These are phyloP conservation scores for Melastoma candidum DNA, from an alignment of 441 rosid species.

Conservation along the genomic window DNA sequence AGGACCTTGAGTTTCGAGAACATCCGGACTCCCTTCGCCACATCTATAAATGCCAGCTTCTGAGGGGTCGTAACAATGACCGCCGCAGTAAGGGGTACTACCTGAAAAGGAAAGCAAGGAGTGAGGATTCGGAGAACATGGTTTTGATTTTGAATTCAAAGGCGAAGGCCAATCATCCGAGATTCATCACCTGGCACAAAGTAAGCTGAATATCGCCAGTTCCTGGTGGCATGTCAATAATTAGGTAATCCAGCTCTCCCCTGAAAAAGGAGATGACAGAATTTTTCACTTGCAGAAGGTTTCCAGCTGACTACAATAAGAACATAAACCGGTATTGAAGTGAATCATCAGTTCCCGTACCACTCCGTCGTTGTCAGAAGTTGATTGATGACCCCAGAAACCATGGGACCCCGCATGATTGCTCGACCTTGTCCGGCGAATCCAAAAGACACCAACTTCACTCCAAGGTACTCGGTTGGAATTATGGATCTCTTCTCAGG, in stretches of 20 bases:
- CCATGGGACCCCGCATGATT: slow-evolving; percentile 97
- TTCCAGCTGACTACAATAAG: no score
- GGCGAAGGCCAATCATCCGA: not conserved
- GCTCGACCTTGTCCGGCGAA: slow-evolving; percentile 97
- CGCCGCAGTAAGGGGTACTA: slow-evolving; percentile 89
- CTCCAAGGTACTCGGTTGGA: slow-evolving; percentile 90
- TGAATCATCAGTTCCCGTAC: slow-evolving; percentile 30
- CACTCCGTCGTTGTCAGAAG: slow-evolving; percentile 91
- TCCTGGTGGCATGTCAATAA: slow-evolving; percentile 99
- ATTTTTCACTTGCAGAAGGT: not conserved
- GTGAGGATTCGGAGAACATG: not conserved
- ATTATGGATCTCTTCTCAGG: slow-evolving; percentile 77
- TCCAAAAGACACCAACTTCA: slow-evolving; percentile 92
- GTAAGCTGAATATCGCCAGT: slow-evolving; percentile 97
- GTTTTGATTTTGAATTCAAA: not conserved
- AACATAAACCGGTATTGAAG: slow-evolving; percentile 1
- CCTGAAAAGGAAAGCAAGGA: slow-evolving; percentile 37
- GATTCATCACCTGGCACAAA: slow-evolving; percentile 68
- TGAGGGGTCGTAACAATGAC: slow-evolving; percentile 97
- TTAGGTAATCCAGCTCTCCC: slow-evolving; percentile 98
- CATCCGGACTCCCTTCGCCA: slow-evolving; percentile 98
- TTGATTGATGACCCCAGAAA: slow-evolving; percentile 92
- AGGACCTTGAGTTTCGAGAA: slow-evolving; percentile 90
- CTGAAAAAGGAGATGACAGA: slow-evolving; percentile 24
- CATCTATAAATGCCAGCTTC: slow-evolving; percentile 88